Conservation (phyloP, 1,284 basidiomycete species). For the Coniferiporia weirii region DNA sequence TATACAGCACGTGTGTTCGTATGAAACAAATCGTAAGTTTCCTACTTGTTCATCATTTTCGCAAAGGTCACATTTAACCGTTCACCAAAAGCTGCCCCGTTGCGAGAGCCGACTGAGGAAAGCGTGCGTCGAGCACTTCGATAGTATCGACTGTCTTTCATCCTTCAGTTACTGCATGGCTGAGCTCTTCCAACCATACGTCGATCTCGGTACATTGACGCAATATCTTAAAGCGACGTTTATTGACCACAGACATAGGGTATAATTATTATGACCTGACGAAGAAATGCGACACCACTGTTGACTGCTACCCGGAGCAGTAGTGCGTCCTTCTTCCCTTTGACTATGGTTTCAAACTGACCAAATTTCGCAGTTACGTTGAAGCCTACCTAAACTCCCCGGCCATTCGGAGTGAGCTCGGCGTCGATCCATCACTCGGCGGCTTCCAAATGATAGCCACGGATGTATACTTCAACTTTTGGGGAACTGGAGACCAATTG, state of each 20-base stretch:
- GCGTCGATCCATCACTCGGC: conserved; percentile 45
- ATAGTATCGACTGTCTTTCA: conserved; percentile 23
- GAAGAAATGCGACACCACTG: conserved; percentile 41
- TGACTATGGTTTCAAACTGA: neutral
- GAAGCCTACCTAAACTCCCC: conserved; percentile 50
- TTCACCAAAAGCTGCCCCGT: conserved; percentile 34
- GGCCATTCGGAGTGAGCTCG: conserved; percentile 47
- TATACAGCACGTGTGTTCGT: conserved; percentile 33
- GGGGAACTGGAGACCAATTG: conserved; percentile 32
- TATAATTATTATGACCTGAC: conserved; percentile 61
- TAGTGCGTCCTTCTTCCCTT: conserved; percentile 29
- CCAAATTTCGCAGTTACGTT: conserved; percentile 37
- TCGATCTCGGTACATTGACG: conserved; percentile 22
- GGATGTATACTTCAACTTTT: conserved; percentile 40
- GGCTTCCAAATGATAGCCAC: conserved; percentile 48
- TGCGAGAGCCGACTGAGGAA: conserved; percentile 43
- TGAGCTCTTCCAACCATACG: conserved; percentile 19
- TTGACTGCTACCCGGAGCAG: conserved; percentile 44
- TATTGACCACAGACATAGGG: conserved; percentile 34
- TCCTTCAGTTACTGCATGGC: conserved; percentile 22
- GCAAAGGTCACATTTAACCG: neutral
- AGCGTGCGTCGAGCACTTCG: conserved; percentile 24
- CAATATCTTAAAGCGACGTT: neutral
- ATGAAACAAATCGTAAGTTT: conserved; percentile 40
- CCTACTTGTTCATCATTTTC: conserved; percentile 9